Evolutionary conservation across 2,329 filamentous ascomycete species (phyloP), one percentile per base, ranked within the genome.

Genomic region (Geosmithia putterillii): DNA sequence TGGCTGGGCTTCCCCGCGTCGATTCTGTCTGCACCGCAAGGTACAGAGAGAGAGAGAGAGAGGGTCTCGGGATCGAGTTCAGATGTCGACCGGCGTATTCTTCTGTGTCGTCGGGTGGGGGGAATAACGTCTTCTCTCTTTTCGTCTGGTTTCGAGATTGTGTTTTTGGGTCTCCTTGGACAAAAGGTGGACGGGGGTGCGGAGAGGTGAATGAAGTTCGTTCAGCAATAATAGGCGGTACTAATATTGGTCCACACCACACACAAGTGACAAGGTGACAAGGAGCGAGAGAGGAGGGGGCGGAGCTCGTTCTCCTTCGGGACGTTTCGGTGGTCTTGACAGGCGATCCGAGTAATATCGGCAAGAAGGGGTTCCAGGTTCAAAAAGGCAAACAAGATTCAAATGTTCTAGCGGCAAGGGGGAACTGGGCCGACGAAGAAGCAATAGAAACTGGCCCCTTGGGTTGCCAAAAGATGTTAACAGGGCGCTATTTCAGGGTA

Each of bases 1-100:
- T 32, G 40, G 40, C 40, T 36, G 40, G 28, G 40, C 25, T 32
- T 42, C 40, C 40, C 40, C 39, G 21, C 39, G 39, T 41, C 23
- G 25, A 22, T 20, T 32, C 39, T 41, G 14, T n/a, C 10, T 32
- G 28, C 4, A 32, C 28, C 28, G 28, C 28, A 32, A 32, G 28
- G 28, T 32, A 32, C 15, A 32, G 28, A 7, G 28, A 12, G 19
- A 38, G 36, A 17, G 15, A 18, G 4, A 18, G 36, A n/a, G n/a
- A n/a, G n/a, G n/a, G n/a, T n/a, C 15, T 38, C 36, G n/a, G 9
- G 14, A 38, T 10, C 28, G 28, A 12, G 28, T 12, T 32, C 10
- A 14, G 28, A 6, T 32, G 3, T 12, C 28, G 28, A 14, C 15
- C 10, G 10, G 5, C 28, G 28, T 32, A 32, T 32, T 32, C 10